These are phyloP conservation scores for Babesia ovis DNA, from an alignment of 169 alveolate genomes.

Conservation along the genomic window DNA sequence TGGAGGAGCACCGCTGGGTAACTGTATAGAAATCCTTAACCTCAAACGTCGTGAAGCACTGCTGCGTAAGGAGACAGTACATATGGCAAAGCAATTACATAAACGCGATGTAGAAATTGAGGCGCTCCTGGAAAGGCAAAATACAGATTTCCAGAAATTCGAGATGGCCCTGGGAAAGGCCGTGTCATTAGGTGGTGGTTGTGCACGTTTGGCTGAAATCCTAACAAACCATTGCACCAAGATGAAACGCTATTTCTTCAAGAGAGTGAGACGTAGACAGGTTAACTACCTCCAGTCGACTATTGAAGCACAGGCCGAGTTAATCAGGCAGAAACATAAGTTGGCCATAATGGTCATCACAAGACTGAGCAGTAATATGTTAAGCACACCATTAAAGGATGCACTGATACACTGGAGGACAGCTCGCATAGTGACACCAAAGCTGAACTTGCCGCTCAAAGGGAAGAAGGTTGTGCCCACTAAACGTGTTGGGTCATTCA, in stretches of 20 bases:
- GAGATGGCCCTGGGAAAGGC: conserved; percentile 61
- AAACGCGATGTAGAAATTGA: conserved; percentile 31
- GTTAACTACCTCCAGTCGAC: neutral
- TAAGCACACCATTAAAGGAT: neutral
- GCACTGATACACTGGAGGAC: conserved; percentile 4
- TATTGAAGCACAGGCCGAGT: conserved; percentile 1
- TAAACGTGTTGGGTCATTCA: neutral
- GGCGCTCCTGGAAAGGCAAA: conserved; percentile 22
- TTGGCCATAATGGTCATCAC: conserved; percentile 18
- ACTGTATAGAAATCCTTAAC: conserved; percentile 26
- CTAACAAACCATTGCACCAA: neutral
- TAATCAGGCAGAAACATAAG: neutral
- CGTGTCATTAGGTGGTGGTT: conserved; percentile 41
- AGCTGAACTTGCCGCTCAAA: neutral
- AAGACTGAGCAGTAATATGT: neutral
- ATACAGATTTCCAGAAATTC: conserved; percentile 31
- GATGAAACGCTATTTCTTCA: neutral
- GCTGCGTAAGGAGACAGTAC: neutral
- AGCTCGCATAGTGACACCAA: neutral
- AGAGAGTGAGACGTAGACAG: neutral
- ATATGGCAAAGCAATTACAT: conserved; percentile 13
- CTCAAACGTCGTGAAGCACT: conserved; percentile 9
- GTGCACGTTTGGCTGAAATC: neutral
- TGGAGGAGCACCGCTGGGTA: conserved; percentile 54
- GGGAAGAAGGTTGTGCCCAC: too few species aligned